These are phyloP conservation scores for Crithidia sp. DNA, from an alignment of 208 protist species.

Conservation along the genomic window DNA sequence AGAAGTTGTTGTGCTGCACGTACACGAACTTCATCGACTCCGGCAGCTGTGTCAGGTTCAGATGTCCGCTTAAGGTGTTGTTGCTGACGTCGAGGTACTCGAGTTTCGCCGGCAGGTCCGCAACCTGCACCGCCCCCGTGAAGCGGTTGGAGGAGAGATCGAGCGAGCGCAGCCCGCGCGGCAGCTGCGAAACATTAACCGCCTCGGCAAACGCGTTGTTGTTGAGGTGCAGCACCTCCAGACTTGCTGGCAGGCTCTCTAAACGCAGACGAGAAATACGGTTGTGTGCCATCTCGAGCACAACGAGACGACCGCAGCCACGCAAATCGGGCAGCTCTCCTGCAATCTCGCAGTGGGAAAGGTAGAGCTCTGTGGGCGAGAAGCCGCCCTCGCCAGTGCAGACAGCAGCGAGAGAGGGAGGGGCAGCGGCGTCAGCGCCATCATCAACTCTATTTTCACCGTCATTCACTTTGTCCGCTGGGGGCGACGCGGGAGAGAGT, in stretches of 20 bases:
- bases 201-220: slow-evolving; percentile 25
- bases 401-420: neutral
- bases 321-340: slow-evolving; percentile 4
- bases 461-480: no score
- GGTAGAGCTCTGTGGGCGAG: neutral
- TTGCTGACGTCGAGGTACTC: slow-evolving; percentile 40
- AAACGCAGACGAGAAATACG: neutral
- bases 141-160: slow-evolving; percentile 33
- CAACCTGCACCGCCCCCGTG: slow-evolving; percentile 19
- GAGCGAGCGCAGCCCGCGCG: slow-evolving; percentile 20
- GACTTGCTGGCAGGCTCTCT: slow-evolving; percentile 7
- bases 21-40: slow-evolving; percentile 40
- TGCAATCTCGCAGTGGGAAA: neutral
- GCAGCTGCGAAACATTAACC: slow-evolving; percentile 18
- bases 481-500: neutral
- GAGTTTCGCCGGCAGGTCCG: slow-evolving; percentile 25
- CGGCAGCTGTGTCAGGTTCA: slow-evolving; percentile 44
- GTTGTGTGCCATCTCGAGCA: slow-evolving; percentile 43
- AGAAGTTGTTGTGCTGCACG: slow-evolving; percentile 52
- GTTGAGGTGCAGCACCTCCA: slow-evolving; percentile 27
- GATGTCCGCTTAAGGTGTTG: slow-evolving; percentile 37
- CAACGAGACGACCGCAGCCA: neutral
- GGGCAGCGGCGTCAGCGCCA: neutral
- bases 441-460: no score
- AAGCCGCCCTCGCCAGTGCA: neutral